phyloP scores from a whole-genome alignment of 345 rosid genomes.

The Alliaria petiolata region DNA sequence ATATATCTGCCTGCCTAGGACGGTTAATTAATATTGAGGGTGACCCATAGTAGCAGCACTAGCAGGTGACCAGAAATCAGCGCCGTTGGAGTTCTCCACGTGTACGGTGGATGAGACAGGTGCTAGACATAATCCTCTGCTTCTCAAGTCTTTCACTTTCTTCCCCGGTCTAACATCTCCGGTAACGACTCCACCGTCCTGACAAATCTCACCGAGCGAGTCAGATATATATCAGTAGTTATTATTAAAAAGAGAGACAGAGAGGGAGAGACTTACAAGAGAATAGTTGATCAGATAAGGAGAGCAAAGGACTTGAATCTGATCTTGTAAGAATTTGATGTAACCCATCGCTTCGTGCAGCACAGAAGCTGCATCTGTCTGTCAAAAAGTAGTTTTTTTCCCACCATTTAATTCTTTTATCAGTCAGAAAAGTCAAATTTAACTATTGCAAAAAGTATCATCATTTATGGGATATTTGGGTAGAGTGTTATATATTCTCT shows the following conservation, averaged over 20 bases:
- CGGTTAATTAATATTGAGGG: constrained; percentile 10
- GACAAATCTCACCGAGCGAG: constrained; percentile 2
- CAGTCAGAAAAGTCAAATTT: constrained; percentile 19
- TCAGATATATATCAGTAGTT: background rate
- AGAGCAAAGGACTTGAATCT: constrained; percentile 80
- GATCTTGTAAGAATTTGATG: constrained; percentile 89
- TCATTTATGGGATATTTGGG: constrained; percentile 13
- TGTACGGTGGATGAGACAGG: constrained; percentile 61
- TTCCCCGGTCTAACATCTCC: constrained; percentile 28
- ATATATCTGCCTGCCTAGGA: constrained; percentile 3
- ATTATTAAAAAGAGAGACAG: no score
- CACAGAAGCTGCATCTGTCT: constrained; percentile 97
- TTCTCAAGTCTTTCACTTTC: constrained; percentile 46
- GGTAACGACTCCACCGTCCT: constrained; percentile 44
- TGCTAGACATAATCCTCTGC: constrained; percentile 81
- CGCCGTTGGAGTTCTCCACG: constrained; percentile 67
- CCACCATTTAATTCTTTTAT: background rate
- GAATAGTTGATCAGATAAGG: constrained; percentile 62
- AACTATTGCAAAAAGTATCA: background rate
- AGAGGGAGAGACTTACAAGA: constrained; percentile 8
- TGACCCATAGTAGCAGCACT: constrained; percentile 39
- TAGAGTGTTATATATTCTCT: constrained; percentile 1
- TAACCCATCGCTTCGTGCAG: constrained; percentile 97
- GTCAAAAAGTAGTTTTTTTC: constrained; percentile 4
- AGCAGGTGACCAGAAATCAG: constrained; percentile 92